phyloP scores from a whole-genome alignment of 2,329 filamentous ascomycete species.

The Penicillium freii region DNA sequence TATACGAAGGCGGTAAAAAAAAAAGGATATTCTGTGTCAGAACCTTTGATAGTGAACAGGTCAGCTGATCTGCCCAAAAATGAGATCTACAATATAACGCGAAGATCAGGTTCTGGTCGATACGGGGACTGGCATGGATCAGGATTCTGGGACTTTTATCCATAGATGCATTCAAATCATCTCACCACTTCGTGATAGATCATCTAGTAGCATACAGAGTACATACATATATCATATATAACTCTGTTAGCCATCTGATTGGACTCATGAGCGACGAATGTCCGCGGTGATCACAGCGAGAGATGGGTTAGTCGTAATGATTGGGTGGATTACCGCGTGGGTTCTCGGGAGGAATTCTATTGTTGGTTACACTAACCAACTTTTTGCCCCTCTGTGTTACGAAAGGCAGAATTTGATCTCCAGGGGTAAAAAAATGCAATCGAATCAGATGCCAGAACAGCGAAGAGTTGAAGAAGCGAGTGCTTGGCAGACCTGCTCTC shows the following conservation, averaged over 20 bases:
- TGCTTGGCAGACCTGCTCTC: not conserved
- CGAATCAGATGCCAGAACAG: not conserved
- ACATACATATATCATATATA: not conserved
- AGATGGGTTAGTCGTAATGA: constrained; percentile 10
- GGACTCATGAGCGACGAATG: constrained; percentile 16
- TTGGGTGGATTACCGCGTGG: constrained; percentile 22
- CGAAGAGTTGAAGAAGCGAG: not conserved
- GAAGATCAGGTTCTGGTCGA: not conserved
- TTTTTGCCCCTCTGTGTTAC: constrained; percentile 6
- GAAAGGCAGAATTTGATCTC: not conserved
- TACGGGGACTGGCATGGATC: not conserved
- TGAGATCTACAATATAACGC: not conserved
- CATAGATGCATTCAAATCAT: not conserved
- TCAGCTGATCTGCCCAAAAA: not conserved
- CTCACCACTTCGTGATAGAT: not conserved
- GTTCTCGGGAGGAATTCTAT: not conserved
- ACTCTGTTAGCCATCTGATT: constrained; percentile 8
- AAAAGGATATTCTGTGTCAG: too few relatives aligned
- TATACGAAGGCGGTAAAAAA: too few relatives aligned
- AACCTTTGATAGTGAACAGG: not conserved
- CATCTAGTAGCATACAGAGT: not conserved
- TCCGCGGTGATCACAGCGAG: constrained; percentile 19
- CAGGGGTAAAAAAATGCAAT: not conserved
- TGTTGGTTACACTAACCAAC: constrained; percentile 3
- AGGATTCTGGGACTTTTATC: not conserved